Evolutionary conservation across 768 basidiomycete genomes (phyloP).

Genomic region (Mycena filopes): DNA sequence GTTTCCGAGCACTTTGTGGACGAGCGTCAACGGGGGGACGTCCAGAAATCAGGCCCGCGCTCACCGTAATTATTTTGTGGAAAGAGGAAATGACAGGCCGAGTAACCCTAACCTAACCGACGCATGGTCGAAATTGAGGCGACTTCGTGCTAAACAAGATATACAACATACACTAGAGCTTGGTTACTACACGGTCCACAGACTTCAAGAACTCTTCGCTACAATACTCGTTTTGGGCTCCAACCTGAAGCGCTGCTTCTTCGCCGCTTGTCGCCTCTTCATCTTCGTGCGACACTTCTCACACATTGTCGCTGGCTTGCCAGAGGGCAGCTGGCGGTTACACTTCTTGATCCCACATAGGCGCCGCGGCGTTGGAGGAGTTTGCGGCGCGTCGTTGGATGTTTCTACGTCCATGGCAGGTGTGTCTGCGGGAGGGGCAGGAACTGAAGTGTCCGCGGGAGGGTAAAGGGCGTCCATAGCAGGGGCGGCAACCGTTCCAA

Average conservation of each 20-base stretch:
- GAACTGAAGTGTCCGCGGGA: no score
- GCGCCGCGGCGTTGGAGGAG: conserved; percentile 24
- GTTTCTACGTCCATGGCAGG: conserved; percentile 3
- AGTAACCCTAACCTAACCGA: no score
- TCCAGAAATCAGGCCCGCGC: background rate
- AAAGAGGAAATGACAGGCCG: conserved; percentile 6
- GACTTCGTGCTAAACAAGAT: no score
- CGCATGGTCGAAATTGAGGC: no score
- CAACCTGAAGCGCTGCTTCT: conserved; percentile 57
- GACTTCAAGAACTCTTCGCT: background rate
- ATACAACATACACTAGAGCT: background rate
- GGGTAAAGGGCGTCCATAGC: background rate
- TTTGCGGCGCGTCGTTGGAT: background rate
- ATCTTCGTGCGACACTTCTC: conserved; percentile 55
- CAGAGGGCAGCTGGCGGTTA: conserved; percentile 45
- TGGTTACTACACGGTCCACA: background rate
- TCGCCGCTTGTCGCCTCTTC: conserved; percentile 56
- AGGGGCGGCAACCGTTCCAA: background rate
- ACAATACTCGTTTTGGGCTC: conserved; percentile 46
- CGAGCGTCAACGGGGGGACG: background rate
- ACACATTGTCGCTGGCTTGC: conserved; percentile 48
- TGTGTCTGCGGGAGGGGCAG: background rate
- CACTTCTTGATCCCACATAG: conserved; percentile 51
- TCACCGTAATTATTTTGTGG: conserved; percentile 26
- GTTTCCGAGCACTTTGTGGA: conserved; percentile 7